Base-by-base conservation (phyloP, 2,329 filamentous ascomycete genomes). In the Epichloe sp. region DNA sequence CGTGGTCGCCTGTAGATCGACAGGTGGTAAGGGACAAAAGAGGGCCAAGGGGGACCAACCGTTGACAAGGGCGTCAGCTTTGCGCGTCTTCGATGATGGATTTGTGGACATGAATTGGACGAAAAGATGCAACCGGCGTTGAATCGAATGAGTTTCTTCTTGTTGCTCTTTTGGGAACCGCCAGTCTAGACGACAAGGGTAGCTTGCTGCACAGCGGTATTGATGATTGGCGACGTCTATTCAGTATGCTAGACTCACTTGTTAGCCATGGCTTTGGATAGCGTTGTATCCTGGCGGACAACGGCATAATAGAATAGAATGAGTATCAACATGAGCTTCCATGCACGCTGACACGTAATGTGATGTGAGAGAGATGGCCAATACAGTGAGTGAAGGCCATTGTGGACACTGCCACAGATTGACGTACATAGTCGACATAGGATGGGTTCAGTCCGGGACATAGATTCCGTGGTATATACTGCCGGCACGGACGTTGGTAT, bases 1-100 rank as follows among this genome's bases (percentile, higher is more conserved):
- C 63, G 61, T 54, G 60, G 58, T 23, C 62, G 60, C 51, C 57
- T 69, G 55, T 70, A n/a, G 42, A 14, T n/a, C 19, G 40, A 15
- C 17, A 44, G 6, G 34, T 10, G 40, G 31, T 6, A 44, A 14
- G 44, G 8, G 43, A 14, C 4, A 12, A 26, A 23, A 11, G 23
- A 31, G n/a, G 43, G 34, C 3, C 35, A 47, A 31, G 36, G 36
- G 36, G 36, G 4, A n/a, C 36, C 6, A 10, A 1, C 5, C 36
- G 14, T 38, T 38, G 14, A 38, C 26, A 11, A 35, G n/a, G 43
- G 15, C 43, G 31, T 44, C 15, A 43, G 17, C n/a, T 19, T 15
- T 26, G 10, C 12, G 43, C 42, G 35, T 43, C 26, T 10, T 40
- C 3, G 23, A 38, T 26, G 19, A 46, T 21, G 44, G 5, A 37